These are phyloP conservation scores for Penicillium taxi DNA, from an alignment of 495 filamentous ascomycete species.

Conservation along the genomic window DNA sequence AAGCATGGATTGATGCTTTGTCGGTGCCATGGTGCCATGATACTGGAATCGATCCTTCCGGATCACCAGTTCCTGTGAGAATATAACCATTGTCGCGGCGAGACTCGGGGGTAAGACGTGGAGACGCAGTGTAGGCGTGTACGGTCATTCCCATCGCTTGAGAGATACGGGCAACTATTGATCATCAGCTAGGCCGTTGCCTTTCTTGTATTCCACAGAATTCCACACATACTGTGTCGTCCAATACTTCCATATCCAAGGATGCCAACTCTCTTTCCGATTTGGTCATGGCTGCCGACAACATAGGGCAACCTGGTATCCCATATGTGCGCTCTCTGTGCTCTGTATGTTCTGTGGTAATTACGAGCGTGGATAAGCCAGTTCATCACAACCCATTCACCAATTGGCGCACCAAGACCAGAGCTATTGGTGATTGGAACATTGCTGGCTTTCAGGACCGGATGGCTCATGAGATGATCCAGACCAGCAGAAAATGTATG, in stretches of 20 bases:
- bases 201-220: neutral
- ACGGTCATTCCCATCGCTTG: slow-evolving; percentile 72
- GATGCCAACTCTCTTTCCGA: slow-evolving; percentile 57
- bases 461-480: slow-evolving; percentile 55
- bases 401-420: slow-evolving; percentile 75
- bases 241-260: slow-evolving; percentile 84
- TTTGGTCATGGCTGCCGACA: slow-evolving; percentile 37
- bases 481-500: slow-evolving; percentile 70
- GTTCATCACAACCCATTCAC: slow-evolving; percentile 64
- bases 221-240: slow-evolving; percentile 44
- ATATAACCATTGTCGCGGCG: slow-evolving; percentile 59
- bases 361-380: slow-evolving; percentile 49
- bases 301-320: slow-evolving; percentile 11
- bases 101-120: slow-evolving; percentile 45
- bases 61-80: slow-evolving; percentile 69
- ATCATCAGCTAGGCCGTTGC: neutral
- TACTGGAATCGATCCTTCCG: slow-evolving; percentile 59
- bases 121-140: slow-evolving; percentile 68
- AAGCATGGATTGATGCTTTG: slow-evolving; percentile 52
- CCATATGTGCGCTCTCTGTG: slow-evolving; percentile 39
- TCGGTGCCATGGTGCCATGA: slow-evolving; percentile 67
- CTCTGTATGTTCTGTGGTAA: slow-evolving; percentile 38
- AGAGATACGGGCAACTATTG: slow-evolving; percentile 52
- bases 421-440: slow-evolving; percentile 64
- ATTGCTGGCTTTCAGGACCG: slow-evolving; percentile 55